phyloP scores from a whole-genome alignment of 305 asterid genomes.

The Fraxinus sp. region DNA sequence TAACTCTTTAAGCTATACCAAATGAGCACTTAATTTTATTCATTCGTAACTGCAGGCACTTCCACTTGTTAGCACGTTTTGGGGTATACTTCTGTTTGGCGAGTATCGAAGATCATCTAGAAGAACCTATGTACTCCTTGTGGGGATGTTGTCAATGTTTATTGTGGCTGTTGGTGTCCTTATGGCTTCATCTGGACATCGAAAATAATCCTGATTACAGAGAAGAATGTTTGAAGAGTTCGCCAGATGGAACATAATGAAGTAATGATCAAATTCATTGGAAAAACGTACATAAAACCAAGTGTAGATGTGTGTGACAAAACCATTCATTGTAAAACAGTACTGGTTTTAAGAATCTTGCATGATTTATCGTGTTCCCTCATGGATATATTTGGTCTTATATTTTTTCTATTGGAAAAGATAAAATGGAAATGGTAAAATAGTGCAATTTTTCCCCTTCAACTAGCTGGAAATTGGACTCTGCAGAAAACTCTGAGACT shows the following conservation, averaged over 20 bases:
- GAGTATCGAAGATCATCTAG: conserved; percentile 58
- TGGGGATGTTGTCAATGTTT: conserved; percentile 52
- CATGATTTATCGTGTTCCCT: not conserved
- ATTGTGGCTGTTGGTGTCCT: conserved; percentile 53
- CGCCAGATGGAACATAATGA: not conserved
- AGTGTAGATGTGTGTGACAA: not conserved
- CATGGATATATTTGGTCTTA: not conserved
- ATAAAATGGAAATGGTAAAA: not conserved
- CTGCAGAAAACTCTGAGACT: not conserved
- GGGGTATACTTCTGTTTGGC: conserved; percentile 55
- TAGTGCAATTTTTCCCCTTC: not conserved
- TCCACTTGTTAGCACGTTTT: conserved; percentile 61
- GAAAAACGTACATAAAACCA: not conserved
- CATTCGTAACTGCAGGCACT: conserved; percentile 41
- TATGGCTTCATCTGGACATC: conserved; percentile 60
- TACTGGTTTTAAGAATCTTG: not conserved
- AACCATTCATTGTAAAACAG: not conserved
- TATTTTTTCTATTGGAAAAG: not conserved
- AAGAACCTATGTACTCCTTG: conserved; percentile 45
- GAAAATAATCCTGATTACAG: conserved; percentile 23
- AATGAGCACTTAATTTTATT: not conserved
- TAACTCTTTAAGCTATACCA: not conserved
- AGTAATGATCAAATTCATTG: not conserved
- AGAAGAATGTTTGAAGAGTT: not conserved
- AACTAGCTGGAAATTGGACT: not conserved